Evolutionary conservation across 2,329 filamentous ascomycete genomes (phyloP).

Genomic region (Sclerotinia subarctica): DNA sequence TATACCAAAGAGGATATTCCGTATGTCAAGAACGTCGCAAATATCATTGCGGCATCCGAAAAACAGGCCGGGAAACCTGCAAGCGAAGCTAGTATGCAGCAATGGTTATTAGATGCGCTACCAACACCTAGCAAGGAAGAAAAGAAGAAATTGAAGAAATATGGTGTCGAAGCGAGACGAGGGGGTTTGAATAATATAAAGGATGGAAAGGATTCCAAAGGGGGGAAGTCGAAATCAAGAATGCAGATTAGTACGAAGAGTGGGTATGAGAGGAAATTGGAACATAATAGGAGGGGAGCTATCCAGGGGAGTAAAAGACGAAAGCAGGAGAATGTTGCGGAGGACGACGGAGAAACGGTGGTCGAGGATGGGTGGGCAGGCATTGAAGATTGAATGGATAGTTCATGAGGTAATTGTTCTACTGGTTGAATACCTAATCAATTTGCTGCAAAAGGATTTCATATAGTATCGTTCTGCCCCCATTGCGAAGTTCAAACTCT

Average conservation of each 20-base stretch:
- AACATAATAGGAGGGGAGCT: conserved; percentile 63
- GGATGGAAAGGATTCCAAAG: conserved; percentile 41
- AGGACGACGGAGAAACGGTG: conserved; percentile 28
- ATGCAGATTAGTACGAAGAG: conserved; percentile 78
- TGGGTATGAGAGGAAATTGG: conserved; percentile 66
- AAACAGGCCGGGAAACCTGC: conserved; percentile 58
- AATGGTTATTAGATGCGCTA: conserved; percentile 85
- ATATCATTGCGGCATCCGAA: conserved; percentile 83
- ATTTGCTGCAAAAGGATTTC: background rate
- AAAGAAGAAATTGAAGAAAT: conserved; percentile 75
- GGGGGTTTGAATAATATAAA: conserved; percentile 41
- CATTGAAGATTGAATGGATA: conserved; percentile 43
- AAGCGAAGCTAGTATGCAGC: conserved; percentile 59
- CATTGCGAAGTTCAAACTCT: background rate
- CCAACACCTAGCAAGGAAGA: conserved; percentile 81
- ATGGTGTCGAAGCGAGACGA: conserved; percentile 73
- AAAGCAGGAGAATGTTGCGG: conserved; percentile 41
- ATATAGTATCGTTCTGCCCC: background rate
- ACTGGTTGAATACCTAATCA: background rate
- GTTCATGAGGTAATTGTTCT: background rate
- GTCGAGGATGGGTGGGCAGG: conserved; percentile 46
- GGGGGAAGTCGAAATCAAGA: conserved; percentile 31
- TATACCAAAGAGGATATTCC: conserved; percentile 95
- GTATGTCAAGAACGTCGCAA: conserved; percentile 85
- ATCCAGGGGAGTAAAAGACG: conserved; percentile 58